Evolutionary conservation across 2,329 filamentous ascomycete species (phyloP).

Genomic region (Botryotinia narcissicola): DNA sequence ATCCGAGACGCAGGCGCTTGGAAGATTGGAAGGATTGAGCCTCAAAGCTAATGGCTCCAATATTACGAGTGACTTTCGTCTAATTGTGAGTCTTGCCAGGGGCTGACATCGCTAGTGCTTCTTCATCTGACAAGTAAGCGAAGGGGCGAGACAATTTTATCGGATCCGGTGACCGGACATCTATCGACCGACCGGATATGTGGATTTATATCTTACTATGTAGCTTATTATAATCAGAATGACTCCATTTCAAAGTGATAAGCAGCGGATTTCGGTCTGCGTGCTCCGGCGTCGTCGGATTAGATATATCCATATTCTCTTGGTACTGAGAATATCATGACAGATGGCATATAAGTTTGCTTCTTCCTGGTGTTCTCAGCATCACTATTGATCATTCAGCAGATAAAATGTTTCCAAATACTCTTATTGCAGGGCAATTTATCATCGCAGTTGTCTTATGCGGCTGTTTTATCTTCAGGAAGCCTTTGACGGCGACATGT

Average conservation of each 20-base stretch:
- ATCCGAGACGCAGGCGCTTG: neutral
- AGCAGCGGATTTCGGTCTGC: neutral
- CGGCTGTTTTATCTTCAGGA: conserved; percentile 8
- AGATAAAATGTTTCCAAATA: conserved; percentile 13
- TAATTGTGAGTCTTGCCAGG: neutral
- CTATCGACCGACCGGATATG: neutral
- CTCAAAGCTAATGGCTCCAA: neutral
- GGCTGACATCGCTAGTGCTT: neutral
- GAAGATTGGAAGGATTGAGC: neutral
- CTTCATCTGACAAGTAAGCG: conserved; percentile 17
- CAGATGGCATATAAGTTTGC: conserved; percentile 7
- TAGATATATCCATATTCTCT: neutral
- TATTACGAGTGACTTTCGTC: neutral
- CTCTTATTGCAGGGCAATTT: conserved; percentile 1
- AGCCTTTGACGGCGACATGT: neutral
- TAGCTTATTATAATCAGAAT: neutral
- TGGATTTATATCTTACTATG: neutral
- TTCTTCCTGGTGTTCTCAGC: neutral
- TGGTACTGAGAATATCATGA: neutral
- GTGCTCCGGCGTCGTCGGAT: conserved; percentile 9
- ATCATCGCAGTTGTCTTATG: neutral
- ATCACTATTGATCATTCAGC: conserved; percentile 4
- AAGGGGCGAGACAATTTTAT: neutral
- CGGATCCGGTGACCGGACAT: conserved; percentile 10
- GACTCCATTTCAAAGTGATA: neutral